A percentile compares a stretch with the other conserved stretches of the same genome.
These are phyloP conservation scores for Hypoxylon perforatum DNA, from an alignment of 495 filamentous ascomycete species.

Conservation along the genomic window DNA sequence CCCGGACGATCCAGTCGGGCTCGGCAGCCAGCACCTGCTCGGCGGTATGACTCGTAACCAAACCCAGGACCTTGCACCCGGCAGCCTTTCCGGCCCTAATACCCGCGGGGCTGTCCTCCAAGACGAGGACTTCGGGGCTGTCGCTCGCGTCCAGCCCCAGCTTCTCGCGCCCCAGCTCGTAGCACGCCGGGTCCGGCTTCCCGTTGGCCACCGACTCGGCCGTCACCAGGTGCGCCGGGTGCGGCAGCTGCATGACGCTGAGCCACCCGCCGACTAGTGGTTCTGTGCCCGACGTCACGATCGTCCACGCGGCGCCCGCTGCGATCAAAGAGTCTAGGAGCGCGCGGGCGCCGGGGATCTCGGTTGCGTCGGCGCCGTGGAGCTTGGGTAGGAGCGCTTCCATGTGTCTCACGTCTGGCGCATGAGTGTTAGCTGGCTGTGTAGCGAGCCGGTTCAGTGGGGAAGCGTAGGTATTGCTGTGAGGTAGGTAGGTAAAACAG, in stretches of 20 bases:
- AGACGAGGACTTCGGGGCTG: conserved; percentile 70
- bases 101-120: conserved; percentile 95
- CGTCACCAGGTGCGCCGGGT: conserved; percentile 77
- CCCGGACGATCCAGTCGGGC: conserved; percentile 88
- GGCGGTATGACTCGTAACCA: conserved; percentile 84
- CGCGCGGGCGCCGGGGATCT: conserved; percentile 75
- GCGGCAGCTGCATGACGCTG: conserved; percentile 76
- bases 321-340: conserved; percentile 57
- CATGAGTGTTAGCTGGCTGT: conserved; percentile 14
- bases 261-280: conserved; percentile 91
- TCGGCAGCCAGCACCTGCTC: conserved; percentile 76
- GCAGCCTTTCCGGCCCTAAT: conserved; percentile 89
- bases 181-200: conserved; percentile 91
- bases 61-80: conserved; percentile 86
- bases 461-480: conserved; percentile 7
- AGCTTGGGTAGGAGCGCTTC: conserved; percentile 81
- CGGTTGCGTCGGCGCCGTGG: conserved; percentile 80
- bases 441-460: too few relatives aligned
- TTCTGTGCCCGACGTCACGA: conserved; percentile 89
- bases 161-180: conserved; percentile 73
- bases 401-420: conserved; percentile 79
- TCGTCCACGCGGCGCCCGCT: conserved; percentile 78
- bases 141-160: conserved; percentile 61
- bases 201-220: conserved; percentile 88
- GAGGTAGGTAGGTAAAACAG: conserved; percentile 5